phyloP scores from a whole-genome alignment of 2,329 filamentous ascomycete species.

The Clarireedia hainanense region DNA sequence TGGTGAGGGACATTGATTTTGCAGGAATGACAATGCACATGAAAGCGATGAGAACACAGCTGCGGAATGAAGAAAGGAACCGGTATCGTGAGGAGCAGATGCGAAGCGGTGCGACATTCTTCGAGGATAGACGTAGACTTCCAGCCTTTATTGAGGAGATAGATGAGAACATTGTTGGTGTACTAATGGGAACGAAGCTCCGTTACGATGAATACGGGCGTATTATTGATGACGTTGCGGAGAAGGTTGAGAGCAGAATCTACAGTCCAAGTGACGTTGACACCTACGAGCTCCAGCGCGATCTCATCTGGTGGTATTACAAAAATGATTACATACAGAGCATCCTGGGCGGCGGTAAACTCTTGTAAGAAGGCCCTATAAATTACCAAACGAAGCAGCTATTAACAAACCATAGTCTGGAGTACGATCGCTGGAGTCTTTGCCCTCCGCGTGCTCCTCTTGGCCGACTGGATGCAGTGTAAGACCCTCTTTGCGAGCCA shows the following conservation, averaged over 20 bases:
- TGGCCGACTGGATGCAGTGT: conserved; percentile 67
- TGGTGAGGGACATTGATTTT: conserved; percentile 78
- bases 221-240: conserved; percentile 28
- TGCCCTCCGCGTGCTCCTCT: conserved; percentile 79
- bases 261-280: conserved; percentile 55
- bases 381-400: background rate
- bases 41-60: conserved; percentile 48
- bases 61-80: conserved; percentile 17
- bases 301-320: conserved; percentile 92
- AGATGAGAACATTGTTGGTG: conserved; percentile 49
- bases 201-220: conserved; percentile 50
- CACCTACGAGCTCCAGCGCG: conserved; percentile 71
- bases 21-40: conserved; percentile 63
- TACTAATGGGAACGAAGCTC: conserved; percentile 47
- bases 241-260: conserved; percentile 10
- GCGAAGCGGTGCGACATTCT: conserved; percentile 1
- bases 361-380: conserved; percentile 58
- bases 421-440: conserved; percentile 74
- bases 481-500: conserved; percentile 29
- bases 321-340: conserved; percentile 93
- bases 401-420: conserved; percentile 36
- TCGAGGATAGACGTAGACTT: conserved; percentile 14
- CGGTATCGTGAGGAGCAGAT: conserved; percentile 7
- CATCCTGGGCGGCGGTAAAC: conserved; percentile 73
- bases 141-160: conserved; percentile 35